Base-by-base conservation (phyloP, 2,329 filamentous ascomycete genomes). In the Paramyrothecium roridum region DNA sequence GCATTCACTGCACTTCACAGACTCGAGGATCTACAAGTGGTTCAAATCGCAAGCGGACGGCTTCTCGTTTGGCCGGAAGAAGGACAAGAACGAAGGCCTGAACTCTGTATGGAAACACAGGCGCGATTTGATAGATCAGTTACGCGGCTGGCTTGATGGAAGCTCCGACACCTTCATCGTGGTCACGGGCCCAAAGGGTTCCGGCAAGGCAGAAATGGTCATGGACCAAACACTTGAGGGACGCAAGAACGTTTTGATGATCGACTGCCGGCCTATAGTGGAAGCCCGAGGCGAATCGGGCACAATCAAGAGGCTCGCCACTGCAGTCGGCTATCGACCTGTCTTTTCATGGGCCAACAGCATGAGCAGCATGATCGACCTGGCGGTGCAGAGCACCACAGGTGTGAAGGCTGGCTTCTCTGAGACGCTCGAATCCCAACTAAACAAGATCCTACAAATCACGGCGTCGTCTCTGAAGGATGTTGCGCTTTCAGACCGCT, bases 291-390 rank as follows among this genome's bases (percentile, higher is more conserved):
- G 95, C 6, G 95, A 99, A 67, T 87, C 87, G 8, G 85, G 87
- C 3, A 96, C 90, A 0, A 96, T 99, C 64, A 85, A 85, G 57
- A 86, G 88, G 45, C 86, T 95, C 7, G 95, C 93, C 1, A 76
- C 79, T 2, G 85, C 93, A 60, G 93, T 98, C 50, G 93, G 95
- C 10, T 98, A 97, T 68, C 82, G 90, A 10, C 95, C 95, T 0
- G 86, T 99, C 0, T 99, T 99, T 70, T 96, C 91, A 0, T 98
- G 93, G 90, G 89, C 96, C 74, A 97, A 98, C 72, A 96, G 87
- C 66, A 85, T 98, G 61, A 96, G 90, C 73, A 96, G 92, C 69
- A 84, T 97, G 74, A 80, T 96, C 60, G 95, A 98, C 64, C 82
- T 98, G 40, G 95, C 93, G 21, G 91, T 95, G 1, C 93, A 97